Percentiles rank a stretch among this genome's conserved stretches.
These are phyloP conservation scores for Cylindrotheca closterium DNA, from an alignment of 108 stramenopile genomes.

Conservation along the genomic window DNA sequence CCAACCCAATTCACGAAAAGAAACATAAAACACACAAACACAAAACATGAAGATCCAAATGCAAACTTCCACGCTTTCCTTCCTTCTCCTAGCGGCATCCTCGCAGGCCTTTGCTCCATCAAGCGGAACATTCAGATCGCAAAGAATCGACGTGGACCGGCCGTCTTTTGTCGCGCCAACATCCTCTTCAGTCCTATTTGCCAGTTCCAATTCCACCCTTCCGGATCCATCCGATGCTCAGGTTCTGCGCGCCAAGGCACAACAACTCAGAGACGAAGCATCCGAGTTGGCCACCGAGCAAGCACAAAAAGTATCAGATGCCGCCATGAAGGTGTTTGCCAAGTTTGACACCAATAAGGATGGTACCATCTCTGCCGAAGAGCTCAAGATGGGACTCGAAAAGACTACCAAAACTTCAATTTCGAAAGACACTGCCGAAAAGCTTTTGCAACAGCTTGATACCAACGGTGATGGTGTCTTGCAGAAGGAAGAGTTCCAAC, in stretches of 20 bases:
- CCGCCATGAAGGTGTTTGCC: slow-evolving; percentile 49
- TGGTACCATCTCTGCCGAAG: slow-evolving; percentile 48
- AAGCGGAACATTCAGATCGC: too few relatives aligned
- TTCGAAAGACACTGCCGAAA: slow-evolving; percentile 36
- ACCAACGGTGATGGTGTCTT: slow-evolving; percentile 52
- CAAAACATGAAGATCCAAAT: too few relatives aligned
- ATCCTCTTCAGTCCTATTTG: too few relatives aligned
- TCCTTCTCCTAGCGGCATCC: too few relatives aligned
- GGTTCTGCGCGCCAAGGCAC: slow-evolving; percentile 45
- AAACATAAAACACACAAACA: too few relatives aligned
- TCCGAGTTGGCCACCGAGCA: slow-evolving; percentile 54
- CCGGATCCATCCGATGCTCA: too few relatives aligned
- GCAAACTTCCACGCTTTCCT: too few relatives aligned
- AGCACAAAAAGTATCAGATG: slow-evolving; percentile 46
- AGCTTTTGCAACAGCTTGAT: slow-evolving; percentile 55
- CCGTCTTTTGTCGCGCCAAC: too few relatives aligned
- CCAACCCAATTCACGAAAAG: too few relatives aligned
- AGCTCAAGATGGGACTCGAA: slow-evolving; percentile 61
- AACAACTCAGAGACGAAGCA: slow-evolving; percentile 60
- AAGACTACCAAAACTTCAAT: slow-evolving; percentile 57
- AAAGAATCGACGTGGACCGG: too few relatives aligned
- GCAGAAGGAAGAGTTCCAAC: slow-evolving; percentile 53
- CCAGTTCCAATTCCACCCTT: too few relatives aligned
- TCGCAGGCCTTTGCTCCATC: too few relatives aligned
- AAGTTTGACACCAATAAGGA: slow-evolving; percentile 59